Evolutionary conservation across 208 protist species (phyloP), one percentile per base, ranked within the genome.

Genomic region (Leishmania mexicana): DNA sequence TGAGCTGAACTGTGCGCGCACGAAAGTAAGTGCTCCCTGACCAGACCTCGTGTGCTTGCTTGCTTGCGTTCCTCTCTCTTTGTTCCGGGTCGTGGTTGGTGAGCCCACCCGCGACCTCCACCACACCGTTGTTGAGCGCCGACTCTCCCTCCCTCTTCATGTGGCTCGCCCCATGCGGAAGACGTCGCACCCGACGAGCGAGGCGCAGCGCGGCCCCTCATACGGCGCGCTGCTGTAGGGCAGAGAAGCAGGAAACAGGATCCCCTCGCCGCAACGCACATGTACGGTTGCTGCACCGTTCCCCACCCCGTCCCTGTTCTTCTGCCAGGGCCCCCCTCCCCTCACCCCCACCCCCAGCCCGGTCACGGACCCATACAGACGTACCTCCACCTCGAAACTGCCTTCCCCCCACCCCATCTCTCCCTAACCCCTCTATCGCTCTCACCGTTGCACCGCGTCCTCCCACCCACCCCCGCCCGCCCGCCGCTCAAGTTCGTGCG

Each of bases 171-270:
- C 17, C 17, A 8, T 62, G 28, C 57, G 28, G 28, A 24, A 24
- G 24, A 31, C 57, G 13, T n/a, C 51, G 51, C 51, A 54, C 51
- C 51, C 51, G 51, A 54, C 51, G 51, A 54, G 51, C 51, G 58
- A 31, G 58, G 28, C n/a, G 28, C 58, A 35, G 58, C 8, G 58
- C 58, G 28, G 58, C 58, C 58, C 58, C 28, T 31, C 28, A 28
- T 31, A 64, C 58, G 21, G 28, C 21, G 58, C 58, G 58, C 58
- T 13, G 58, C 10, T 64, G 21, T 35, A 35, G 31, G n/a, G 10
- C 51, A 31, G 47, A 81, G 54, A 76, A 76, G 67, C n/a, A 71
- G 49, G 58, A 13, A 35, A 13, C 65, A 71, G 17, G 35, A 11
- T 19, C 35, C 38, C 65, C 31, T 71, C 17, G 38, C 65, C 35